These are phyloP conservation scores for Diphasiastrum complanatum DNA, from an alignment of 83 land plant species.

Conservation along the genomic window DNA sequence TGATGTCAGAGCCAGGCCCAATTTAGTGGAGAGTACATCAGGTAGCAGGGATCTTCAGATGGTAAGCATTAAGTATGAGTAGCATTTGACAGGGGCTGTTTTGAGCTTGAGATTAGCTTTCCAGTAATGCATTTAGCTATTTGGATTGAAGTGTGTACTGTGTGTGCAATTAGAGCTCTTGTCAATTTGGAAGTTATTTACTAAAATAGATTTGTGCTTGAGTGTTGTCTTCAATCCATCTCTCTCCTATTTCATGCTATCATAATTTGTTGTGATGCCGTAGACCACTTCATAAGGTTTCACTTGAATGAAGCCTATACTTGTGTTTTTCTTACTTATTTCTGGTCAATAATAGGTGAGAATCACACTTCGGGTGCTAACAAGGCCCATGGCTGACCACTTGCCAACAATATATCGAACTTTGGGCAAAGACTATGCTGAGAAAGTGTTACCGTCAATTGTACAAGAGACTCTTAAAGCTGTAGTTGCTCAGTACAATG, in stretches of 20 bases:
- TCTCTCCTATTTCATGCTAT: too few species aligned
- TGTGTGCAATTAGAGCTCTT: too few species aligned
- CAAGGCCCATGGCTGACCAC: constrained; percentile 67
- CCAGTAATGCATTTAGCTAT: too few species aligned
- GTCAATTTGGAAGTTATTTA: too few species aligned
- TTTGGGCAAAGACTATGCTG: constrained; percentile 81
- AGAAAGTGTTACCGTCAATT: constrained; percentile 87
- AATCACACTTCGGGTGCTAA: constrained; percentile 87
- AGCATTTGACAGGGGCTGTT: neutral
- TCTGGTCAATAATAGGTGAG: constrained; percentile 48
- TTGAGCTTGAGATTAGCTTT: too few species aligned
- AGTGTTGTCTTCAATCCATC: too few species aligned
- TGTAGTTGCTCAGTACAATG: constrained; percentile 96
- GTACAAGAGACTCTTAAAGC: constrained; percentile 91
- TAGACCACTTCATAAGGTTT: neutral
- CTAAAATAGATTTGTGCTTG: too few species aligned
- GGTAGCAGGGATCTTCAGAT: constrained; percentile 94
- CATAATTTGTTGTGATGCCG: too few species aligned
- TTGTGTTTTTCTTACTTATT: neutral
- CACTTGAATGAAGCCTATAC: too few species aligned
- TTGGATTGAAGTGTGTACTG: too few species aligned
- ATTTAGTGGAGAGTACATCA: constrained; percentile 87
- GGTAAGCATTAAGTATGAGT: constrained; percentile 36
- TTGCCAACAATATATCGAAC: constrained; percentile 83
- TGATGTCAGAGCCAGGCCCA: constrained; percentile 88